Conservation (phyloP, 345 rosid species). For the Eucalyptus melliodora region DNA sequence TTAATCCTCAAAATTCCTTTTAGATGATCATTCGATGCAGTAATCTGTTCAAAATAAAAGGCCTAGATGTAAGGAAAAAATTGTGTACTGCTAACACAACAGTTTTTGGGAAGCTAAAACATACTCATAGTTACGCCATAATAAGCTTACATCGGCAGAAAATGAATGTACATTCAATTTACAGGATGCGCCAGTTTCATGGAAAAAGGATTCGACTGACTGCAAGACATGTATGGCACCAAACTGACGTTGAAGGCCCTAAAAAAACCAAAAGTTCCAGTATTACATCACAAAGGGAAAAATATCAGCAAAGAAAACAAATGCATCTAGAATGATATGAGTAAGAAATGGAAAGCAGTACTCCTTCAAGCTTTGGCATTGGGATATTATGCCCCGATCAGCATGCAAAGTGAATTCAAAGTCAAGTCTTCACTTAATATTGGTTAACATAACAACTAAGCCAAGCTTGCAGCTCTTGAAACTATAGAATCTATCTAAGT, state of each 20-base stretch:
- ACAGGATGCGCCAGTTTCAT: slow-evolving; percentile 39
- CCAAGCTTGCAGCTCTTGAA: not conserved
- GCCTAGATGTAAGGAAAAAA: not conserved
- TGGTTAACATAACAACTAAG: not conserved
- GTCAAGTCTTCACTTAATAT: not conserved
- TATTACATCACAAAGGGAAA: not conserved
- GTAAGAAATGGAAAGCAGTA: not conserved
- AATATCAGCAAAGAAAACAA: not conserved
- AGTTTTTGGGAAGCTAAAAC: not conserved
- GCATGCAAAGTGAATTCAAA: not conserved
- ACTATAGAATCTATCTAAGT: not conserved
- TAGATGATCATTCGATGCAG: slow-evolving; percentile 38
- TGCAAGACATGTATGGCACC: slow-evolving; percentile 63
- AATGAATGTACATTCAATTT: slow-evolving; percentile 48
- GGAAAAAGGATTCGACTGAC: slow-evolving; percentile 53
- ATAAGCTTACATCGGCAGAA: slow-evolving; percentile 51
- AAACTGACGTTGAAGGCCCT: slow-evolving; percentile 67
- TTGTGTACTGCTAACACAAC: not conserved
- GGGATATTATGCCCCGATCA: not conserved
- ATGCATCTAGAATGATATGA: not conserved
- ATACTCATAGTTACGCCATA: not conserved
- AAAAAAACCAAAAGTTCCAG: not conserved
- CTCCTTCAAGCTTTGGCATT: not conserved
- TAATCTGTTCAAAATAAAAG: slow-evolving; percentile 24
- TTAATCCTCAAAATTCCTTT: slow-evolving; percentile 27